Base-by-base conservation (phyloP, 345 rosid genomes). In the Salix udensis region DNA sequence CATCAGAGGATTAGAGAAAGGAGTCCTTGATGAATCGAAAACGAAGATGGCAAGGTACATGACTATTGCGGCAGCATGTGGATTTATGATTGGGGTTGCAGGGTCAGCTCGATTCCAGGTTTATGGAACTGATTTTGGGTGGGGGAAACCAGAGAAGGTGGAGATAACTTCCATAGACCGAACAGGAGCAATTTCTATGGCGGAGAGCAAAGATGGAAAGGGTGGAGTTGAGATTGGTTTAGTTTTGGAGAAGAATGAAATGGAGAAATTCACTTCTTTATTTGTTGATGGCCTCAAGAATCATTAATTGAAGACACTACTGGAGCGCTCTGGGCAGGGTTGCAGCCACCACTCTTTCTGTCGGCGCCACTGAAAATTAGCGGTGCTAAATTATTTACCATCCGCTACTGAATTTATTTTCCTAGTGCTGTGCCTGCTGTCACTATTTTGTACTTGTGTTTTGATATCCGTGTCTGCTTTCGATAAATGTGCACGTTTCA, bases 111-210 rank as follows among this genome's bases (percentile, higher is more conserved):
- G 48, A 31, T 34, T 37, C 30, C 62, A 55, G 15, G 53, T 73
- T 23, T 81, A 81, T n/a, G 84, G 71, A 19, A n/a, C 23, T 6
- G 75, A 81, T 69, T 81, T 81, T 24, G 80, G 80, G 2, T 81
- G 84, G 84, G 84, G 80, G 37, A 64, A 28, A n/a, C 74, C 74
- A 19, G 64, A 13, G 39, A 48, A 28, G 64, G 26, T 21, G 23
- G 74, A 71, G 52, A 6, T 30, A 8, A 71, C 74, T 1, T 48
- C 74, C 39, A 48, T 70, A 11, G 61, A 26, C 26, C 12, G 74
- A 42, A 70, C 36, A 15, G 60, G 23, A 23, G 7, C 74, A 9
- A 52, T 70, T 46, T 70, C 74, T 30, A 6, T 70, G 11, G 36
- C 61, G 16, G 74, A 70, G 23, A 70, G 74, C 21, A 26, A 0